Conservation (phyloP, 2,329 filamentous ascomycete species). For the Fusarium bactridioides region DNA sequence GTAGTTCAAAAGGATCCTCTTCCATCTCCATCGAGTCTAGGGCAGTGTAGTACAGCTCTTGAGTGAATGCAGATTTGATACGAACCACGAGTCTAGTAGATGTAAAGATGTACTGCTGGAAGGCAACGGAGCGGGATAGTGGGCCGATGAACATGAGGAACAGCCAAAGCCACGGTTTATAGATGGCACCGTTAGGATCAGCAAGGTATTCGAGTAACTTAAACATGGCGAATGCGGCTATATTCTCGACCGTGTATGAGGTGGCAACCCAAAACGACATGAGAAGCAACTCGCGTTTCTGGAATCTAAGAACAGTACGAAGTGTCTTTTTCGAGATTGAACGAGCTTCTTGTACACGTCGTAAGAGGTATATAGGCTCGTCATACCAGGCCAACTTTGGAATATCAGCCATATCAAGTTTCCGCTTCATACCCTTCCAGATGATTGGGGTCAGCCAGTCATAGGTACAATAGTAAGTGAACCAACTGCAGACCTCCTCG, state of each 20-base stretch:
- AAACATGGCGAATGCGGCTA: constrained; percentile 63
- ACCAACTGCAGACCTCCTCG: constrained; percentile 63
- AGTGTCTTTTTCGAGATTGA: constrained; percentile 53
- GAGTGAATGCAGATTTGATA: constrained; percentile 63
- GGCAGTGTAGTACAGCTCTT: constrained; percentile 65
- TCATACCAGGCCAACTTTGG: constrained; percentile 63
- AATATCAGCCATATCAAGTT: constrained; percentile 57
- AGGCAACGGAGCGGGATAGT: constrained; percentile 55
- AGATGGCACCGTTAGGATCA: constrained; percentile 52
- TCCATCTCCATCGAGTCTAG: constrained; percentile 65
- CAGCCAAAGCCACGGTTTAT: constrained; percentile 63
- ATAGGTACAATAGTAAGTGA: constrained; percentile 60
- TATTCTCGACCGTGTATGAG: constrained; percentile 55
- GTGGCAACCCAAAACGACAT: constrained; percentile 55
- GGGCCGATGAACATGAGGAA: constrained; percentile 62
- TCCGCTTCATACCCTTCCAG: constrained; percentile 54
- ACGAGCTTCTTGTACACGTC: constrained; percentile 54
- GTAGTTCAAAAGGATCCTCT: constrained; percentile 57
- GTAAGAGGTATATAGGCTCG: constrained; percentile 58
- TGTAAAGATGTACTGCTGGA: constrained; percentile 66
- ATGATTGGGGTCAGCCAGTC: constrained; percentile 60
- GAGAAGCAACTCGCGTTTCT: constrained; percentile 51
- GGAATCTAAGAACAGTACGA: constrained; percentile 55
- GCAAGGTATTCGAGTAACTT: constrained; percentile 61
- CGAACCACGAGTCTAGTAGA: constrained; percentile 65